phyloP scores from a whole-genome alignment of 768 basidiomycete species.

The Mycena vulgaris region DNA sequence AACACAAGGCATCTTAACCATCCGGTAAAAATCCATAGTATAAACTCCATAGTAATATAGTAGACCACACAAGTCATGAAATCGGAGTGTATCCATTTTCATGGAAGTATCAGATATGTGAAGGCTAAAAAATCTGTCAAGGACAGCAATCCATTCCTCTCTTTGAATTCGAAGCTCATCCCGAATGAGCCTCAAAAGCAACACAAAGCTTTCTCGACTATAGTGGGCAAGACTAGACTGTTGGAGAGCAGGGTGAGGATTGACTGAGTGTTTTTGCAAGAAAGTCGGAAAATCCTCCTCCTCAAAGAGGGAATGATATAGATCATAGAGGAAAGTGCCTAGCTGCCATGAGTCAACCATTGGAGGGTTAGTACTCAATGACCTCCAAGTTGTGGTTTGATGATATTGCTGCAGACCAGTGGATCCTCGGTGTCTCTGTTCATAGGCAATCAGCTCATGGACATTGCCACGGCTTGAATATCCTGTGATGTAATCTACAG shows the following conservation, averaged over 20 bases:
- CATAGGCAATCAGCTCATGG: constrained; percentile 52
- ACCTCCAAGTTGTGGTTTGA: constrained; percentile 32
- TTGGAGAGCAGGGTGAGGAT: constrained; percentile 23
- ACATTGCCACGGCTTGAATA: constrained; percentile 58
- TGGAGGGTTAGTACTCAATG: constrained; percentile 6
- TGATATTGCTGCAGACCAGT: constrained; percentile 17
- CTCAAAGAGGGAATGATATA: constrained; percentile 56
- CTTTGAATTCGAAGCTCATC: constrained; percentile 39
- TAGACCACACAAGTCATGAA: constrained; percentile 57
- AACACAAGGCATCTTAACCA: constrained; percentile 30
- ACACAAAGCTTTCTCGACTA: constrained; percentile 54
- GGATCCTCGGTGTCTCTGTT: not conserved
- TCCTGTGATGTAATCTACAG: constrained; percentile 56
- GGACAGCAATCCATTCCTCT: constrained; percentile 50
- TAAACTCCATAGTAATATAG: constrained; percentile 52
- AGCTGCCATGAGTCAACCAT: constrained; percentile 47
- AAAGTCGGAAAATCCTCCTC: constrained; percentile 49
- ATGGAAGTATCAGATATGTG: constrained; percentile 39
- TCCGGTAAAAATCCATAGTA: constrained; percentile 39
- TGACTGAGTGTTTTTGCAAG: constrained; percentile 21
- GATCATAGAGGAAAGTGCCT: constrained; percentile 53
- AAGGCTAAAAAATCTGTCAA: constrained; percentile 45
- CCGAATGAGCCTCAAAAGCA: constrained; percentile 50
- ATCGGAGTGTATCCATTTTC: constrained; percentile 48
- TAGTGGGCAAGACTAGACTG: constrained; percentile 51